These are phyloP conservation scores for Sporisorium exsertum DNA, from an alignment of 1,284 basidiomycete species.

Conservation along the genomic window DNA sequence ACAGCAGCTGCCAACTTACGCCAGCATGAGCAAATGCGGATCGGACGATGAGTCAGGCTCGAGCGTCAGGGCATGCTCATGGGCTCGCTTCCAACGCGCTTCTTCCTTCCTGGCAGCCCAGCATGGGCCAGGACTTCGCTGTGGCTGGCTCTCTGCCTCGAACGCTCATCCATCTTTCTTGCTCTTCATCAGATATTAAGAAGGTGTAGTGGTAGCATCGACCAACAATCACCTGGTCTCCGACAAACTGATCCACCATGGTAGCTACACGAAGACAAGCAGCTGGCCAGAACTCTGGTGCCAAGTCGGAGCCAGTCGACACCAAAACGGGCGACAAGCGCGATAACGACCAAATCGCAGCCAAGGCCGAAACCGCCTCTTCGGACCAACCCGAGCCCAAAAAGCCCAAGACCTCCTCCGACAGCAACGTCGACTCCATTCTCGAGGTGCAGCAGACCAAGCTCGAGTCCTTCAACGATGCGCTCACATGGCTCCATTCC, in stretches of 20 bases:
- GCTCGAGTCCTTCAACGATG: conserved; percentile 40
- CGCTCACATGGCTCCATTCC: conserved; percentile 42
- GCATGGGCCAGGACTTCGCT: no score
- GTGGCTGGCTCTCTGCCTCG: no score
- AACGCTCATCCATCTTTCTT: not conserved
- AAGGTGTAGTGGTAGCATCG: not conserved
- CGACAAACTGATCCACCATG: conserved; percentile 12
- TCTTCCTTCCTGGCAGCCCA: no score
- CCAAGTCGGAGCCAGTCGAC: conserved; percentile 6
- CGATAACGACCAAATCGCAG: conserved; percentile 5
- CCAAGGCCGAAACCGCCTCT: not conserved
- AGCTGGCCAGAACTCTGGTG: conserved; percentile 18
- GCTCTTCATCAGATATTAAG: not conserved
- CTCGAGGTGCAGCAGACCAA: conserved; percentile 46
- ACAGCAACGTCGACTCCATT: conserved; percentile 14
- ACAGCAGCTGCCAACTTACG: conserved; percentile 21
- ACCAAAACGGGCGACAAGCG: conserved; percentile 1
- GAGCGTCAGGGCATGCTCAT: conserved; percentile 16
- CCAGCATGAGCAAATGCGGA: conserved; percentile 9
- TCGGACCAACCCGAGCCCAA: conserved; percentile 21
- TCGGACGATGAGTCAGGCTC: conserved; percentile 37
- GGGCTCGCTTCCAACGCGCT: not conserved
- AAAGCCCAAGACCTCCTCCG: conserved; percentile 31
- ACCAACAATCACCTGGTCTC: no score
- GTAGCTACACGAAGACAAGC: conserved; percentile 35